Evolutionary conservation across 2,329 filamentous ascomycete genomes (phyloP).

Genomic region (Colletotrichum sidae): DNA sequence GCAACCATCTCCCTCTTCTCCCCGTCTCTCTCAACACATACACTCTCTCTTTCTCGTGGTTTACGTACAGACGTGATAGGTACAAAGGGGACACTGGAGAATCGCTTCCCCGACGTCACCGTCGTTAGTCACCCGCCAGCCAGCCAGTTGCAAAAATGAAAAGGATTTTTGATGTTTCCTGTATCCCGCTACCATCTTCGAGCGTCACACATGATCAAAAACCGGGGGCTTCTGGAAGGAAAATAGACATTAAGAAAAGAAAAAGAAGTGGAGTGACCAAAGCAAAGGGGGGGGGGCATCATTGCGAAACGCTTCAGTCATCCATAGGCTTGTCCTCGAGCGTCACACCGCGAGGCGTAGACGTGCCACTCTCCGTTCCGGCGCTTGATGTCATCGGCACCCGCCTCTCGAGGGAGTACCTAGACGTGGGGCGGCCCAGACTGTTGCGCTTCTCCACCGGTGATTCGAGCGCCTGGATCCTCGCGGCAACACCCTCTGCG

Average conservation of each 20-base stretch:
- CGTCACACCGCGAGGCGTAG: slow-evolving; percentile 56
- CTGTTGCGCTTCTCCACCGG: slow-evolving; percentile 73
- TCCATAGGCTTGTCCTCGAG: slow-evolving; percentile 66
- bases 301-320: slow-evolving; percentile 49
- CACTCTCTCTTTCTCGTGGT: slow-evolving; percentile 22
- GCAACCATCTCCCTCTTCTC: neutral
- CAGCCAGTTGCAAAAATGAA: slow-evolving; percentile 4
- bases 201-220: slow-evolving; percentile 32
- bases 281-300: slow-evolving; percentile 18
- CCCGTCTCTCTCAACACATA: neutral
- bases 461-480: slow-evolving; percentile 40
- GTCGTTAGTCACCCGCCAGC: slow-evolving; percentile 28
- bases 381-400: slow-evolving; percentile 51
- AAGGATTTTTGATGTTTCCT: slow-evolving; percentile 20
- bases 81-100: slow-evolving; percentile 32
- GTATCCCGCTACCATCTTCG: slow-evolving; percentile 20
- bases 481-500: slow-evolving; percentile 30
- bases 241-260: slow-evolving; percentile 37
- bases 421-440: slow-evolving; percentile 63
- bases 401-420: slow-evolving; percentile 64
- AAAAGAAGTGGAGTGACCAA: slow-evolving; percentile 6
- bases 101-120: slow-evolving; percentile 32
- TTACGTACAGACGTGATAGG: slow-evolving; percentile 36
- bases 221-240: slow-evolving; percentile 9
- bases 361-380: slow-evolving; percentile 39